Conservation (phyloP, 495 filamentous ascomycete species). For the Hypomontagnella monticulosa region DNA sequence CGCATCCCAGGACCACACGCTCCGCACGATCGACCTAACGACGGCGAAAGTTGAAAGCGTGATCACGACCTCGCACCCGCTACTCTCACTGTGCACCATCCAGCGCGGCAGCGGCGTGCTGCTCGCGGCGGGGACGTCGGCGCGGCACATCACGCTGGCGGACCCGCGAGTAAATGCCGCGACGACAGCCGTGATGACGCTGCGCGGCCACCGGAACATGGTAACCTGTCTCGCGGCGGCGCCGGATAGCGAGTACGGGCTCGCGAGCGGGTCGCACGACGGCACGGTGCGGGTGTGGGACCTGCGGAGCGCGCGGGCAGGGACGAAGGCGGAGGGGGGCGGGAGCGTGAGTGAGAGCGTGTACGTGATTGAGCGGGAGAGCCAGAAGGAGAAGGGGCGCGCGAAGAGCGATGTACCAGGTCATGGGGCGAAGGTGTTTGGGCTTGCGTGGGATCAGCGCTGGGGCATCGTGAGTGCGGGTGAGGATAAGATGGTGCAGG, state of each 20-base stretch:
- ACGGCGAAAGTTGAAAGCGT: constrained; percentile 78
- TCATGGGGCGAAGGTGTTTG: constrained; percentile 84
- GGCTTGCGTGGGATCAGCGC: constrained; percentile 82
- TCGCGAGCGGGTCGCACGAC: constrained; percentile 87
- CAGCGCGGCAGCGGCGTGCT: constrained; percentile 66
- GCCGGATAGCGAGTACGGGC: constrained; percentile 77
- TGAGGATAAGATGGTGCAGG: constrained; percentile 92
- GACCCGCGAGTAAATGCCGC: constrained; percentile 83
- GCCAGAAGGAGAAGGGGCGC: constrained; percentile 58
- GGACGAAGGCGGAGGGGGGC: constrained; percentile 66
- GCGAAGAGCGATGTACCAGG: constrained; percentile 68
- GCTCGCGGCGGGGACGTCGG: constrained; percentile 84
- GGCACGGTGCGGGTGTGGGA: constrained; percentile 94
- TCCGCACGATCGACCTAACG: constrained; percentile 90
- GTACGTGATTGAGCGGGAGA: constrained; percentile 81
- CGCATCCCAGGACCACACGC: constrained; percentile 84
- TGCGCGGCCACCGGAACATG: constrained; percentile 88
- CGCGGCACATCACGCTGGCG: constrained; percentile 87
- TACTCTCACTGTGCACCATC: constrained; percentile 78
- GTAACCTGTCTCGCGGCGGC: constrained; percentile 75
- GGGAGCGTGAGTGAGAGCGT: constrained; percentile 79
- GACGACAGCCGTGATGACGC: constrained; percentile 81
- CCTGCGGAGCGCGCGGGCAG: constrained; percentile 74
- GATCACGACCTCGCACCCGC: constrained; percentile 79
- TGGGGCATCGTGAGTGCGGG: constrained; percentile 91